phyloP scores from a whole-genome alignment of 441 rosid species.

The Biscutella auriculata region DNA sequence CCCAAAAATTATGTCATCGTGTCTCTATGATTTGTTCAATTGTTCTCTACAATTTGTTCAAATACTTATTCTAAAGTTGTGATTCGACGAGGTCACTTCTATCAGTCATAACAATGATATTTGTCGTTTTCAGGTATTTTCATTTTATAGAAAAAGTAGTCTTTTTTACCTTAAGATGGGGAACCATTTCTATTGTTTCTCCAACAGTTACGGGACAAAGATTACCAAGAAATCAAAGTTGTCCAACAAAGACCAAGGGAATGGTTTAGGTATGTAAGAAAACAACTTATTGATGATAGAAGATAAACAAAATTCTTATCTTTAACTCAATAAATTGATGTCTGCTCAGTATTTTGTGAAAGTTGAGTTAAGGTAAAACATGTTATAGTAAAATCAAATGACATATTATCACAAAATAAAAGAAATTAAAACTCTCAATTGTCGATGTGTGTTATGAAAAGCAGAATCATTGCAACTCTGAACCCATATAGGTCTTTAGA shows the following conservation, averaged over 20 bases:
- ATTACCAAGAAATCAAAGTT: conserved; percentile 95
- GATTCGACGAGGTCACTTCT: too few species aligned
- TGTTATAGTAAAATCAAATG: neutral
- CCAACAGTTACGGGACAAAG: conserved; percentile 92
- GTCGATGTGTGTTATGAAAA: neutral
- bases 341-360: conserved; percentile 61
- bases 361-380: conserved; percentile 38
- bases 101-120: neutral
- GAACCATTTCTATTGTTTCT: conserved; percentile 92
- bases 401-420: neutral
- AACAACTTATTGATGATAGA: neutral
- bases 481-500: neutral
- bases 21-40: too few species aligned
- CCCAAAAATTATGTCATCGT: too few species aligned
- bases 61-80: too few species aligned
- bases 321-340: conserved; percentile 83
- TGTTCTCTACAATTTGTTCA: too few species aligned
- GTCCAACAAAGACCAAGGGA: conserved; percentile 14
- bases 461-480: neutral
- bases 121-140: neutral
- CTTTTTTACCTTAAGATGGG: conserved; percentile 33
- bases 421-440: neutral
- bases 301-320: too few species aligned
- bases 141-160: neutral
- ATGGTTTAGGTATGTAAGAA: neutral